phyloP scores from a whole-genome alignment of 495 filamentous ascomycete species.

The Aspergillus egyptiacus region DNA sequence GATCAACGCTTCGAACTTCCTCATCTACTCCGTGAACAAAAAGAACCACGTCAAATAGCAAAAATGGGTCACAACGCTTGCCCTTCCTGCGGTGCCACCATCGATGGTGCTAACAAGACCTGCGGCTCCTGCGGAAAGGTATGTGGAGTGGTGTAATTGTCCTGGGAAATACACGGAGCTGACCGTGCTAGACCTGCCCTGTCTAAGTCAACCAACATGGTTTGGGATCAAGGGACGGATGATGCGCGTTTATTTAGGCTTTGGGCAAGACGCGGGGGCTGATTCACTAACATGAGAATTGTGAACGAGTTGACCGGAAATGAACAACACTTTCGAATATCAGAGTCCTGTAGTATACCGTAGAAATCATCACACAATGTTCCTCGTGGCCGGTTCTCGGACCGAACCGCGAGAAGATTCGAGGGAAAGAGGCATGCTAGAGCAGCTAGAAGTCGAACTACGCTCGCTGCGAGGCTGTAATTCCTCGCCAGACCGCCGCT shows the following conservation, averaged over 20 bases:
- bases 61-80: conserved; percentile 28
- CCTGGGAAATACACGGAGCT: not conserved
- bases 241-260: not conserved
- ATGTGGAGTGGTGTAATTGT: conserved; percentile 5
- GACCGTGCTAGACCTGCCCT: conserved; percentile 22
- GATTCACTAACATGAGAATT: not conserved
- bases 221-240: not conserved
- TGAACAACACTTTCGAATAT: conserved; percentile 2
- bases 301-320: conserved; percentile 3
- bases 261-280: not conserved
- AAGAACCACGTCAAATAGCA: not conserved
- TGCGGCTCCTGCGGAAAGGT: conserved; percentile 33
- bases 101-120: conserved; percentile 27
- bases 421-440: not conserved
- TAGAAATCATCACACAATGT: conserved; percentile 8
- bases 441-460: not conserved
- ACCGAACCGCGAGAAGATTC: not conserved
- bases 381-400: not conserved
- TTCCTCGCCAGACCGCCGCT: not conserved
- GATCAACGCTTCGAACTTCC: not conserved
- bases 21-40: not conserved
- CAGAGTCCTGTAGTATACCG: no score
- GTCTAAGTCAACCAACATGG: conserved; percentile 15
- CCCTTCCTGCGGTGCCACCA: conserved; percentile 30
- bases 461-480: conserved; percentile 9